A percentile compares a stretch with the other conserved stretches of the same genome.
These are phyloP conservation scores for Citrus medica DNA, from an alignment of 345 rosid species.

Conservation along the genomic window DNA sequence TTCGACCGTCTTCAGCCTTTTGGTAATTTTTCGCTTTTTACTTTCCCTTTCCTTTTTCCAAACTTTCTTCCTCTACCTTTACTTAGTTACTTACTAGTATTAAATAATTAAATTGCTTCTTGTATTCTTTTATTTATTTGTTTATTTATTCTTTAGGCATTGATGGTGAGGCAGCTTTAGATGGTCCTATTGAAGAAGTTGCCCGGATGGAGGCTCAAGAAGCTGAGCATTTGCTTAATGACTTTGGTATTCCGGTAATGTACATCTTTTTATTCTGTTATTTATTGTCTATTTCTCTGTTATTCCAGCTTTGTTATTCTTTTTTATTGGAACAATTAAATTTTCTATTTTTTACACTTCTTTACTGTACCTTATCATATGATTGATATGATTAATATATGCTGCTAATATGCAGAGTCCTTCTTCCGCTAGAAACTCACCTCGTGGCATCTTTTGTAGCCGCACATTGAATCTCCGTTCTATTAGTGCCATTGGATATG, in stretches of 20 bases:
- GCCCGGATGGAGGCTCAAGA: conserved; percentile 71
- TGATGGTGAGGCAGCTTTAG: conserved; percentile 56
- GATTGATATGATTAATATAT: not conserved
- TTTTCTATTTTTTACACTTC: no score
- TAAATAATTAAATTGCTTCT: not conserved
- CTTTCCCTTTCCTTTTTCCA: no score
- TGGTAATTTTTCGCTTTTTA: conserved; percentile 22
- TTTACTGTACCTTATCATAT: no score
- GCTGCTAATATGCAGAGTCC: conserved; percentile 59
- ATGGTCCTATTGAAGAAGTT: conserved; percentile 92
- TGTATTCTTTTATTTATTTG: not conserved
- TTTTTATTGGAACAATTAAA: not conserved
- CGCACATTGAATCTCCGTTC: conserved; percentile 93
- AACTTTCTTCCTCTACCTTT: no score
- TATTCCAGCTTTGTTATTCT: conserved; percentile 4
- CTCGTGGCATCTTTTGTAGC: conserved; percentile 93
- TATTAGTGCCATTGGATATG: conserved; percentile 94
- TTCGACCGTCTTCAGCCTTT: conserved; percentile 54
- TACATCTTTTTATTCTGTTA: not conserved
- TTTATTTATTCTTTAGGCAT: conserved; percentile 33
- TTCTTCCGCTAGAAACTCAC: conserved; percentile 66
- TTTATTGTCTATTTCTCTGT: not conserved
- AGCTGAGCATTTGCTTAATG: conserved; percentile 63
- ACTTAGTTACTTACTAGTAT: not conserved
- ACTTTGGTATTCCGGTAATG: conserved; percentile 71